Evolutionary conservation across 495 filamentous ascomycete species (phyloP), one percentile per base, ranked within the genome.

Genomic region (Lasiosphaeria miniovina): DNA sequence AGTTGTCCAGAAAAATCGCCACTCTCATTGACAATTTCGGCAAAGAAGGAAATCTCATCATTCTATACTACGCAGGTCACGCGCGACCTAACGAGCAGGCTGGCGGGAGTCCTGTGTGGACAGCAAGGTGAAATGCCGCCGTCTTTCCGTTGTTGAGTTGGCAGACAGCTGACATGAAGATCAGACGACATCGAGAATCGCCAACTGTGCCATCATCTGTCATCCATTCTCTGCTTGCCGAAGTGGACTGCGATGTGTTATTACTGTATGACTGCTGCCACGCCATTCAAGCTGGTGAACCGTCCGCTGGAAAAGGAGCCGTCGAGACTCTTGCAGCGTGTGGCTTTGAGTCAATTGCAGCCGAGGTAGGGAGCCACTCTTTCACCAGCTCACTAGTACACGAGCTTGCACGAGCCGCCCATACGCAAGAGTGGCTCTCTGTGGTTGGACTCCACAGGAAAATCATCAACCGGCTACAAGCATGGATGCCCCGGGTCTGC

Each of bases 301-400:
- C 53, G 4, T 52, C 24, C n/a, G 51, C 34, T 6, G 58, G 61
- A 3, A 59, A 54, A 6, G 59, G 59, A 0, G 36, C 58, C 2
- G 62, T 68, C 9, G 69, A 75, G 54, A 54, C 62, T 0, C 56
- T 75, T 9, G 65, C 73, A 14, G 73, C 71, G 1, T 64, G 68
- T 31, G 61, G 71, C 3, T 59, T 66, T 35, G 72, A 73, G 34
- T 36, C 60, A 3, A 24, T 45, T 38, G 58, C 53, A 9, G 32
- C 63, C 11, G 65, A 66, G 34, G 60, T 58, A 5, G 57, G 55
- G 2, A 11, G 56, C n/a, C 57, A 67, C 11, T 69, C 68, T 0
- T 74, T 75, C 48, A 73, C 70, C 4, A 58, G 56, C 3, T 61
- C 62, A 3, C 61, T 75, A 0, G 58, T 65, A 4, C 59, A 71